Base-by-base conservation (phyloP, 1,139 yeast genomes). In the Scheffersomyces titani region DNA sequence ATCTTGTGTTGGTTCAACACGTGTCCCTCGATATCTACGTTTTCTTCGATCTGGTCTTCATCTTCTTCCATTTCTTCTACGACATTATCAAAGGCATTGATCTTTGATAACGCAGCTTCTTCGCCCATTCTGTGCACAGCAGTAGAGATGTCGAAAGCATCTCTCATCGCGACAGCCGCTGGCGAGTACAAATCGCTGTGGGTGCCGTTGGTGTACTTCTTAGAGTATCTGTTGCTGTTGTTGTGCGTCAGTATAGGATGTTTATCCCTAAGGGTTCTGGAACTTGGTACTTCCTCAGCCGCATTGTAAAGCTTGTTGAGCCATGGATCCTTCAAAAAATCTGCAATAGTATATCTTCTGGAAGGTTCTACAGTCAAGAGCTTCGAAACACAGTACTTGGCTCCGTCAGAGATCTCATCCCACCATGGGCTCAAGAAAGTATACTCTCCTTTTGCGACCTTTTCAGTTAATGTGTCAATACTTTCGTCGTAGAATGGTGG, bases 121-220 rank as follows among this genome's bases (percentile, higher is more conserved):
- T 91, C 97, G 48, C 93, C 97, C 80, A 86, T 86, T 71, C 99
- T 87, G 70, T 92, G 97, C 7, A 94, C 97, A 0, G 98, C 98
- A 57, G 96, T 88, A 19, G 97, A 89, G 18, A 94, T 90, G 69
- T 94, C 99, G 73, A 93, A 93, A 9, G 97, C 98, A 67, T 94
- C 99, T 65, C 92, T 88, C 78, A 94, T 83, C 0, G 97, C 97
- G 55, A 89, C 91, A 0, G 96, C 96, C 6, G 96, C 97, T 5
- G 98, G 98, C 1, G 97, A 88, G 65, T 88, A 89, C 62, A 82
- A 48, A 5, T 63, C 65, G 22, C 13, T 22, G 22, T 30, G 13
- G 46, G 22, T 19, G 47, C 58, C 55, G 51, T 63, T 63, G 55
- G 60, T 59, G 54, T 59, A 69, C 59, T 69, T 73, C 60, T 71